Evolutionary conservation across 164 flowering plant genomes (phyloP).

Genomic region (Dillenia suffruticosa): DNA sequence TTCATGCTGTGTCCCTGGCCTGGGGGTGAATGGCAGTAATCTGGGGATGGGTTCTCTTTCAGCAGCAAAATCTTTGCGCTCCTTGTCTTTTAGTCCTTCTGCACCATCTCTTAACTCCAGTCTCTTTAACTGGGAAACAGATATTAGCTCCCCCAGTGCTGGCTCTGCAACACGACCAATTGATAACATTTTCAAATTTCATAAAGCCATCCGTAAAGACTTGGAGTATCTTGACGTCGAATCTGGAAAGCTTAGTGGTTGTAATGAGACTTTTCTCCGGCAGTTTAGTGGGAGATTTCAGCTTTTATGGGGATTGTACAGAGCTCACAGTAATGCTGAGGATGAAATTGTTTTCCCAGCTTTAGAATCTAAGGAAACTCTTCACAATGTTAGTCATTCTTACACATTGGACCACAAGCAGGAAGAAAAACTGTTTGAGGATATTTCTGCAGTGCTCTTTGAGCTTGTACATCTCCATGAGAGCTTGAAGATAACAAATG

Average conservation of each 20-base stretch:
- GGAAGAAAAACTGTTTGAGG: slow-evolving; percentile 82
- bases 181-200: slow-evolving; percentile 86
- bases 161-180: slow-evolving; percentile 62
- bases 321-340: slow-evolving; percentile 96
- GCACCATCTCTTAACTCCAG: slow-evolving; percentile 87
- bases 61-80: slow-evolving; percentile 64
- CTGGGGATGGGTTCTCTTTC: slow-evolving; percentile 56
- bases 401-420: slow-evolving; percentile 93
- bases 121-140: slow-evolving; percentile 85
- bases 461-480: slow-evolving; percentile 64
- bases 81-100: slow-evolving; percentile 55
- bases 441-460: slow-evolving; percentile 66
- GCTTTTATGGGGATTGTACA: slow-evolving; percentile 81
- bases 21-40: slow-evolving; percentile 63
- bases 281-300: slow-evolving; percentile 90
- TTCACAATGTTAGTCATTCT: slow-evolving; percentile 94
- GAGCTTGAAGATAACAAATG: slow-evolving; percentile 19
- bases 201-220: slow-evolving; percentile 90
- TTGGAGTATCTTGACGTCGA: slow-evolving; percentile 91
- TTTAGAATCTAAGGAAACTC: slow-evolving; percentile 82
- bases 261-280: slow-evolving; percentile 62
- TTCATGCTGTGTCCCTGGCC: slow-evolving; percentile 80
- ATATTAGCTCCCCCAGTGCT: slow-evolving; percentile 33
- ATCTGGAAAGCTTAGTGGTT: slow-evolving; percentile 77
- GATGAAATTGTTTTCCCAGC: slow-evolving; percentile 98